Evolutionary conservation across 2,329 filamentous ascomycete genomes (phyloP).

Genomic region (Didymella arachidicola): DNA sequence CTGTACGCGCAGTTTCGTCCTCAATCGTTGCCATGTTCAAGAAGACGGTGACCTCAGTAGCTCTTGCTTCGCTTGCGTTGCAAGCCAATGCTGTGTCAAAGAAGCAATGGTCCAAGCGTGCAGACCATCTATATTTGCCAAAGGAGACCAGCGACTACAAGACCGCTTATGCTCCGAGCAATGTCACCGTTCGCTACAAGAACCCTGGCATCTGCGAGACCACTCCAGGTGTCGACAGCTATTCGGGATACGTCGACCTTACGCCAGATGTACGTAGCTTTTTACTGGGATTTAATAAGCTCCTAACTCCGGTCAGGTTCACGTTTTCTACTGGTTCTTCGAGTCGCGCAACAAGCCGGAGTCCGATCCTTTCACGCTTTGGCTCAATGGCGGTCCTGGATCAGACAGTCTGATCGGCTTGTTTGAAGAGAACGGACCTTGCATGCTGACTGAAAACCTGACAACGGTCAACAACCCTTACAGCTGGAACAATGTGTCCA

Average conservation of each 20-base stretch:
- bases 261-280: constrained; percentile 30
- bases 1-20: neutral
- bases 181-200: constrained; percentile 60
- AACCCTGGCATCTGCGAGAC: constrained; percentile 63
- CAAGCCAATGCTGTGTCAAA: constrained; percentile 29
- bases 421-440: constrained; percentile 53
- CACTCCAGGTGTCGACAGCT: constrained; percentile 59
- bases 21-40: constrained; percentile 22
- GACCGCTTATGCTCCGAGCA: constrained; percentile 55
- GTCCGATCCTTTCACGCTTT: constrained; percentile 59
- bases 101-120: constrained; percentile 33
- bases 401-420: constrained; percentile 62
- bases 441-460: constrained; percentile 31
- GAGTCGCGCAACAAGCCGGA: constrained; percentile 58
- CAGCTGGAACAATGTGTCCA: constrained; percentile 66
- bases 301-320: constrained; percentile 22
- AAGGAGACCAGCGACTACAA: constrained; percentile 55
- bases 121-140: constrained; percentile 40
- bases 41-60: constrained; percentile 24
- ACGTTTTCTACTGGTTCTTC: constrained; percentile 61
- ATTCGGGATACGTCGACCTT: constrained; percentile 55
- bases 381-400: constrained; percentile 63
- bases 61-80: constrained; percentile 24
- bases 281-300: neutral
- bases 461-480: constrained; percentile 60